Conservation (phyloP, 352 stramenopile species). For the Phytopythium sindhum region DNA sequence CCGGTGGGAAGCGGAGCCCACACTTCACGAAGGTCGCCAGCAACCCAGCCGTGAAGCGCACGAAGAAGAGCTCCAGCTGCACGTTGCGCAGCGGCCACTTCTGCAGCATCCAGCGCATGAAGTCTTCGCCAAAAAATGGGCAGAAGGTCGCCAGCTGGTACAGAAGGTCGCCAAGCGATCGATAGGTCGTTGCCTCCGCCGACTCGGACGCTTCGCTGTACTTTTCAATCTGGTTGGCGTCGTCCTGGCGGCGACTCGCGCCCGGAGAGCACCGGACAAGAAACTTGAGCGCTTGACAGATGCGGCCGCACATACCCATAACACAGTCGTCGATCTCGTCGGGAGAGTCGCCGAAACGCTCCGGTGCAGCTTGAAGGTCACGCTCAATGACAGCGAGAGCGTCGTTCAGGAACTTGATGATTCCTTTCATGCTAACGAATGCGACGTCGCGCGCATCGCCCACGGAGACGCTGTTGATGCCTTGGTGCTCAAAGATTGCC, state of each 20-base stretch:
- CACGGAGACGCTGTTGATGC: slow-evolving; percentile 10
- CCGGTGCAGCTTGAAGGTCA: slow-evolving; percentile 29
- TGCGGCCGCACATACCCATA: slow-evolving; percentile 32
- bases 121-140: slow-evolving; percentile 52
- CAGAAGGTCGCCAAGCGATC: slow-evolving; percentile 57
- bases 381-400: slow-evolving; percentile 40
- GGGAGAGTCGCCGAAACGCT: slow-evolving; percentile 33
- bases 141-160: slow-evolving; percentile 56
- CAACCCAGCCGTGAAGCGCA: slow-evolving; percentile 59
- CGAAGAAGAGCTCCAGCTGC: slow-evolving; percentile 70
- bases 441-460: slow-evolving; percentile 22
- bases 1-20: slow-evolving; percentile 43
- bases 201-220: slow-evolving; percentile 60
- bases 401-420: slow-evolving; percentile 48
- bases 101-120: slow-evolving; percentile 63
- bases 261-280: slow-evolving; percentile 56
- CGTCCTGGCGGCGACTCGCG: slow-evolving; percentile 27
- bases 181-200: slow-evolving; percentile 61
- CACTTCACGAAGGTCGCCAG: slow-evolving; percentile 59
- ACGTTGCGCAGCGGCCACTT: slow-evolving; percentile 77
- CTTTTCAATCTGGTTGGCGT: slow-evolving; percentile 65
- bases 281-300: slow-evolving; percentile 47
- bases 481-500: slow-evolving; percentile 71
- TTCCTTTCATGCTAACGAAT: slow-evolving; percentile 54
- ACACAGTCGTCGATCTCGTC: slow-evolving; percentile 36